Evolutionary conservation across 768 basidiomycete species (phyloP), one percentile per base, ranked within the genome.

Genomic region (Suillus americanus): DNA sequence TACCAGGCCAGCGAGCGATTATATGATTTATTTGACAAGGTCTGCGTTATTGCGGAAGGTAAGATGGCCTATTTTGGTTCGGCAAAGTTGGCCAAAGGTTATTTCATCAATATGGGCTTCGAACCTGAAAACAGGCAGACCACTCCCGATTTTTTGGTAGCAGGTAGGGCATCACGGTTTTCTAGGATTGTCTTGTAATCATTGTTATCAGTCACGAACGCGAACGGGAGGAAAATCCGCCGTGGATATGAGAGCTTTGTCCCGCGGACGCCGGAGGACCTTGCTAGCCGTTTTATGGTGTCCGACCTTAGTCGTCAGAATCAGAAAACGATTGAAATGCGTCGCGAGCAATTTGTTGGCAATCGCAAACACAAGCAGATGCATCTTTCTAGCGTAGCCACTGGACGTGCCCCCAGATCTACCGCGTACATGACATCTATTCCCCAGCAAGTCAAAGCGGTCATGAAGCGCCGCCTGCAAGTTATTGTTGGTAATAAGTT

Each of bases 1-100:
- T 95, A 95, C 75, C 93, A 95, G 74, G 93, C 92, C 5, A 87
- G 89, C 62, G 91, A 94, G 73, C 79, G 79, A 3, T 74, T 90
- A 0, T 89, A 87, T 65, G 66, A 82, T 46, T 80, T 83, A 66
- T 95, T 91, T 69, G 88, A 91, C 82, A 89, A 90, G 72, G 87
- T 90, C 25, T 83, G 85, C 68, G 77, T 90, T 51, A 80, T 90
- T 70, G 81, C 85, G 72, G 84, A 85, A 60, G 86, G 88, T 13
- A 77, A 78, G n/a, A 83, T 85, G 78, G 81, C 83, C 45, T 90
- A 85, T 74, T 89, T 81, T 61, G 89, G 89, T 2, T 82, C 82
- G 0, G 82, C 84, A 5, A 71, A 76, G 33, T 72, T 80, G 59
- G 89, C 87, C 0, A 77, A 84, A 60, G 73, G 79, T 63, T 89